These are phyloP conservation scores for Aspergillus sp. DNA, from an alignment of 2,329 filamentous ascomycete species.

Conservation along the genomic window DNA sequence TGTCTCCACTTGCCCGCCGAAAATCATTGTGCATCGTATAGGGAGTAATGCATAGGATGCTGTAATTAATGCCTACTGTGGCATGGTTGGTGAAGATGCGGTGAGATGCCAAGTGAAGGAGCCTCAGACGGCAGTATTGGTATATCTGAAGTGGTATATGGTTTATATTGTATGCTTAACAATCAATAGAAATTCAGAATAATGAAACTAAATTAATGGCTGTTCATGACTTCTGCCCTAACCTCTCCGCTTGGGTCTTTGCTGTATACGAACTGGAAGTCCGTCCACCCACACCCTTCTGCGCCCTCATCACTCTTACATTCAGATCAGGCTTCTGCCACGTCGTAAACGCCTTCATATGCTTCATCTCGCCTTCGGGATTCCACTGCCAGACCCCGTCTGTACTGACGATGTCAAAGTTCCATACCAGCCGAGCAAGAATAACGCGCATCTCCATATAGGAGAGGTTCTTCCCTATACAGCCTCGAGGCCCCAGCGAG, in stretches of 20 bases:
- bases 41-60: no score
- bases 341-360: conserved; percentile 3
- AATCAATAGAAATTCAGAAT: no score
- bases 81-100: no score
- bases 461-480: conserved; percentile 9
- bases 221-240: no score
- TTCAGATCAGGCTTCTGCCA: conserved; percentile 4
- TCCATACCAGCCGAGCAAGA: conserved; percentile 13
- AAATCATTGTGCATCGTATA: no score
- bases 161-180: no score
- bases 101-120: no score
- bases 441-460: conserved; percentile 11
- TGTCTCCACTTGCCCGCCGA: no score
- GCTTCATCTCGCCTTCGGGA: background rate
- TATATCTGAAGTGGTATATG: no score
- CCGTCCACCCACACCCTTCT: background rate
- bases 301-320: background rate
- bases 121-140: no score
- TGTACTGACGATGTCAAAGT: conserved; percentile 11
- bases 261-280: background rate
- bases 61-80: no score
- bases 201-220: no score
- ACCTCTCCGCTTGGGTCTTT: background rate
- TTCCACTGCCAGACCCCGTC: background rate
- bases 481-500: conserved; percentile 12